Conservation (phyloP, 2,329 filamentous ascomycete genomes). For the Coleophoma crateriformis region DNA sequence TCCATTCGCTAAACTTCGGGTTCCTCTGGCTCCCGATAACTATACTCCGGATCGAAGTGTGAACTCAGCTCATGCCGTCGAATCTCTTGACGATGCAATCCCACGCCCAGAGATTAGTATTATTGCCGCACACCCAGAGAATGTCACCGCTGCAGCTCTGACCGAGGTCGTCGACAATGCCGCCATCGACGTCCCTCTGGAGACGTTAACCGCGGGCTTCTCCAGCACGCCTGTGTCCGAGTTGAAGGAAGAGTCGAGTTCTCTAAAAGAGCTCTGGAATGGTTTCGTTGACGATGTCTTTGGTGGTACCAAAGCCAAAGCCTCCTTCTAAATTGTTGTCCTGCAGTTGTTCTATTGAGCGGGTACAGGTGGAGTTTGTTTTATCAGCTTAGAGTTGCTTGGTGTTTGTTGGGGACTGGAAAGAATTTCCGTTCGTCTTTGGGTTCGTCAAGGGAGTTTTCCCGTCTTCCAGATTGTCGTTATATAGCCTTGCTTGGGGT, state of each 20-base stretch:
- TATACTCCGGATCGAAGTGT: slow-evolving; percentile 29
- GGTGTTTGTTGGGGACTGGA: background rate
- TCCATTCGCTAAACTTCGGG: slow-evolving; percentile 38
- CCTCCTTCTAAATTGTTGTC: background rate
- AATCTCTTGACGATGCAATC: slow-evolving; percentile 36
- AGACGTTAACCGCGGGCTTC: slow-evolving; percentile 39
- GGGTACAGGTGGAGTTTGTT: background rate
- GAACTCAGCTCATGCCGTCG: slow-evolving; percentile 33
- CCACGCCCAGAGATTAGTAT: slow-evolving; percentile 43
- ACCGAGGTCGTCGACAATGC: slow-evolving; percentile 50
- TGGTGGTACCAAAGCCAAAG: slow-evolving; percentile 9
- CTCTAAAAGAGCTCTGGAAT: slow-evolving; percentile 50
- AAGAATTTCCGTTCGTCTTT: too few relatives aligned
- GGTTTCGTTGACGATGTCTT: slow-evolving; percentile 48
- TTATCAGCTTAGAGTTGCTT: background rate
- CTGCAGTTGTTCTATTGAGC: background rate
- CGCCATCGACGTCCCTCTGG: slow-evolving; percentile 43
- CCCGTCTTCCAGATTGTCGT: too few relatives aligned
- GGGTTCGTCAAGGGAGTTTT: too few relatives aligned
- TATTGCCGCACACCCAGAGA: slow-evolving; percentile 50
- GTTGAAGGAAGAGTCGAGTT: slow-evolving; percentile 31
- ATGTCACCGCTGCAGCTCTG: slow-evolving; percentile 44
- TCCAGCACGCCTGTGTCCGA: slow-evolving; percentile 28
- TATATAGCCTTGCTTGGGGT: too few relatives aligned
- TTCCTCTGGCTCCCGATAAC: slow-evolving; percentile 57